Evolutionary conservation across 495 filamentous ascomycete species (phyloP).

Genomic region (Aspergillus hancockii): DNA sequence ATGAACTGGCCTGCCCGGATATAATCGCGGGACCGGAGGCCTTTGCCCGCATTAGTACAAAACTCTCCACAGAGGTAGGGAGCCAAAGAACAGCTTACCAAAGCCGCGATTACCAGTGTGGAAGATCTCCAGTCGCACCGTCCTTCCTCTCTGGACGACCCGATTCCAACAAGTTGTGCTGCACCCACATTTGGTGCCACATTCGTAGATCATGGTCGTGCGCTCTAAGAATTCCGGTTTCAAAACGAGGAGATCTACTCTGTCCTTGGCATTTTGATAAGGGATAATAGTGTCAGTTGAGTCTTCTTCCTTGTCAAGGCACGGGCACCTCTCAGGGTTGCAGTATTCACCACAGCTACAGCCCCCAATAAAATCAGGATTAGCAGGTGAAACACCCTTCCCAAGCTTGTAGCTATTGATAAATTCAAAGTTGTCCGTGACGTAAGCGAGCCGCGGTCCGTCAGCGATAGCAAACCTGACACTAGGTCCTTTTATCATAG

Average conservation of each 20-base stretch:
- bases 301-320: slow-evolving; percentile 39
- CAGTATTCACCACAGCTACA: slow-evolving; percentile 40
- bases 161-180: slow-evolving; percentile 69
- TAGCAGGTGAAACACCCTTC: slow-evolving; percentile 31
- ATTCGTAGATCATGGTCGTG: slow-evolving; percentile 72
- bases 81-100: slow-evolving; percentile 51
- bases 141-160: slow-evolving; percentile 77
- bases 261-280: slow-evolving; percentile 29
- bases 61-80: neutral
- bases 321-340: slow-evolving; percentile 36
- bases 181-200: slow-evolving; percentile 72
- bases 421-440: slow-evolving; percentile 45
- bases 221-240: slow-evolving; percentile 31
- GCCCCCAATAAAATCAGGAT: slow-evolving; percentile 41
- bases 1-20: slow-evolving; percentile 82
- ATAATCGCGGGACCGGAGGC: slow-evolving; percentile 66
- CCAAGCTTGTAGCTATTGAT: slow-evolving; percentile 41
- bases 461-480: slow-evolving; percentile 28
- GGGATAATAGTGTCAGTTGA: slow-evolving; percentile 38
- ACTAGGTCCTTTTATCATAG: slow-evolving; percentile 28
- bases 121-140: slow-evolving; percentile 78
- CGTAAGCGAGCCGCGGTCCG: slow-evolving; percentile 22
- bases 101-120: slow-evolving; percentile 76
- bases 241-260: slow-evolving; percentile 23
- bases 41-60: slow-evolving; percentile 36